Evolutionary conservation across 176 grass and related monocot species (phyloP), one percentile per base, ranked within the genome.

Genomic region (Eragrostis nindensis): DNA sequence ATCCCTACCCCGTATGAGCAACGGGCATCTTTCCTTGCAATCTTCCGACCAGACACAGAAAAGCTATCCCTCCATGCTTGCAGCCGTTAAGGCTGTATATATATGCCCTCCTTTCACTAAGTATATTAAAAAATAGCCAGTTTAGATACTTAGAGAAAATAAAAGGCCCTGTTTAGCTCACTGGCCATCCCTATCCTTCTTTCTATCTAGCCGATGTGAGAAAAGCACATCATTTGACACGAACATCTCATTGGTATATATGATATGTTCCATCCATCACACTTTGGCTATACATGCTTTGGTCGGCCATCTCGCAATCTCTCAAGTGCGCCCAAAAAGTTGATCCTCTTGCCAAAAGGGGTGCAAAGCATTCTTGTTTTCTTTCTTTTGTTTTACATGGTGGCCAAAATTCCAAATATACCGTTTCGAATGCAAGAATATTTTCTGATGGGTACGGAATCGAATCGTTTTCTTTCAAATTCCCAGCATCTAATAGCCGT

Each of bases 161-260:
- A 79, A 71, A 45, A 13, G 1, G 11, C 21, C 29, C 62, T 56
- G 55, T 17, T 79, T 71, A 44, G 68, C 53, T 64, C 91, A 8
- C 44, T 75, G 80, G 43, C 84, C 68, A 79, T 84, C 75, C 67
- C 56, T 42, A 79, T 80, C 87, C 68, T 74, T 80, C 75, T 84
- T 88, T 92, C 70, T 84, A 83, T 85, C 78, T 69, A 48, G 62
- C 76, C 45, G 70, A 87, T 55, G 80, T 79, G 81, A 91, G 80
- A 73, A 90, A 89, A 71, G 89, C 82, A 78, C 59, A 90, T 92
- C 85, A 96, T 92, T 95, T 96, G 90, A 88, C 87, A 88, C 78
- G 62, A 88, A 97, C 90, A 72, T 74, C 79, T 93, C 90, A 88
- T n/a, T 90, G 74, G 85, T 88, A 91, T 86, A 46, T 76, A 73